phyloP scores from a whole-genome alignment of 2,329 filamentous ascomycete genomes.

The Fulvia fulva region DNA sequence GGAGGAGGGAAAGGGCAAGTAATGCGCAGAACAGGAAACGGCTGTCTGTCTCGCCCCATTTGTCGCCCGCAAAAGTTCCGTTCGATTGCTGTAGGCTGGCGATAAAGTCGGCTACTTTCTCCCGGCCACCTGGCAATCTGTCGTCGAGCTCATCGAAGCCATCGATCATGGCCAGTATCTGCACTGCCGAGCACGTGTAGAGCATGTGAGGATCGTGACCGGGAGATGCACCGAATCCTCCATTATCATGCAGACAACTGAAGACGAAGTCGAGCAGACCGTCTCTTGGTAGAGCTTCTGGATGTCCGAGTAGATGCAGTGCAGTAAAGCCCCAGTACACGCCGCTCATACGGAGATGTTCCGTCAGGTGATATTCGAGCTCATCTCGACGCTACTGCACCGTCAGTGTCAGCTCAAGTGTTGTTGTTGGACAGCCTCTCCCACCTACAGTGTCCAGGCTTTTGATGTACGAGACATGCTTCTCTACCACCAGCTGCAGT shows the following conservation, averaged over 20 bases:
- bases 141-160: conserved; percentile 78
- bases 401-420: conserved; percentile 37
- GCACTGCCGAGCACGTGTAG: conserved; percentile 90
- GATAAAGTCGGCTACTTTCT: conserved; percentile 75
- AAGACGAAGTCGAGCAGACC: conserved; percentile 90
- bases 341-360: conserved; percentile 91
- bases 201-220: conserved; percentile 95
- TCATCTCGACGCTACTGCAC: conserved; percentile 72
- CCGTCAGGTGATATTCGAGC: conserved; percentile 95
- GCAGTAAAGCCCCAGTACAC: conserved; percentile 95
- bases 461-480: conserved; percentile 90
- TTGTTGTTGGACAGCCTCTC: conserved; percentile 4
- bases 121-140: conserved; percentile 62
- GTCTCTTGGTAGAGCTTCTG: conserved; percentile 74
- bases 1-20: conserved; percentile 81
- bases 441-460: conserved; percentile 74
- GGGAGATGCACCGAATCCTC: conserved; percentile 90
- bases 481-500: conserved; percentile 53
- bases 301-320: conserved; percentile 75
- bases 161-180: conserved; percentile 83
- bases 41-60: conserved; percentile 95
- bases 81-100: conserved; percentile 73
- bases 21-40: conserved; percentile 89
- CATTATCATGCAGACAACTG: conserved; percentile 82
- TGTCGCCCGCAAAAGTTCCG: conserved; percentile 87